Evolutionary conservation across 352 stramenopile species (phyloP).

Genomic region (Globisporangium recalcitrans): DNA sequence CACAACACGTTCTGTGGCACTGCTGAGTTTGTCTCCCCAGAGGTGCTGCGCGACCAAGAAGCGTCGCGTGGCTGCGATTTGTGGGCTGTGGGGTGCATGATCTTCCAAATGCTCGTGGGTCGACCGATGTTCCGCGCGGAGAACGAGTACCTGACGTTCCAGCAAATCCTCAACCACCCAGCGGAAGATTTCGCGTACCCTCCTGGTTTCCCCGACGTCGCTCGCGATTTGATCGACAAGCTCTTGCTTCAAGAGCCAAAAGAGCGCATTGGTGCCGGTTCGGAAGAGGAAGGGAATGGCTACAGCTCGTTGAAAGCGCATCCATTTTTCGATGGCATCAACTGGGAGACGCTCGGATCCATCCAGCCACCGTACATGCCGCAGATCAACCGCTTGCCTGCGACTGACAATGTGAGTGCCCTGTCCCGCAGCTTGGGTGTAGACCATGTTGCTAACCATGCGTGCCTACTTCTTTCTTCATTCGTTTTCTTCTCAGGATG

Average conservation of each 20-base stretch:
- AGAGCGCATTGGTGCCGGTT: slow-evolving; percentile 63
- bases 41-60: slow-evolving; percentile 84
- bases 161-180: slow-evolving; percentile 85
- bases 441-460: background rate
- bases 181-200: slow-evolving; percentile 77
- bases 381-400: slow-evolving; percentile 46
- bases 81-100: slow-evolving; percentile 89
- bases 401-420: slow-evolving; percentile 60
- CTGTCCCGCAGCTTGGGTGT: no score
- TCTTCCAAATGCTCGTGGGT: slow-evolving; percentile 88
- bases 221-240: slow-evolving; percentile 69
- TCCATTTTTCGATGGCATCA: slow-evolving; percentile 79
- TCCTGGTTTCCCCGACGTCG: slow-evolving; percentile 44
- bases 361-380: slow-evolving; percentile 53
- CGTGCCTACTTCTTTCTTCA: background rate
- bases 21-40: slow-evolving; percentile 89
- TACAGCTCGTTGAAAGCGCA: slow-evolving; percentile 71
- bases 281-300: slow-evolving; percentile 69
- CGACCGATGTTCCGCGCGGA: slow-evolving; percentile 82
- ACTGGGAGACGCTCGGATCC: slow-evolving; percentile 59
- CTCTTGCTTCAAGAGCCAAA: slow-evolving; percentile 73
- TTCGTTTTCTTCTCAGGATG: slow-evolving; percentile 39
- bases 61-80: slow-evolving; percentile 82
- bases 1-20: slow-evolving; percentile 90
- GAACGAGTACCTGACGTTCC: slow-evolving; percentile 90